phyloP scores from a whole-genome alignment of 2,329 filamentous ascomycete genomes.

The Penicillium sp. region DNA sequence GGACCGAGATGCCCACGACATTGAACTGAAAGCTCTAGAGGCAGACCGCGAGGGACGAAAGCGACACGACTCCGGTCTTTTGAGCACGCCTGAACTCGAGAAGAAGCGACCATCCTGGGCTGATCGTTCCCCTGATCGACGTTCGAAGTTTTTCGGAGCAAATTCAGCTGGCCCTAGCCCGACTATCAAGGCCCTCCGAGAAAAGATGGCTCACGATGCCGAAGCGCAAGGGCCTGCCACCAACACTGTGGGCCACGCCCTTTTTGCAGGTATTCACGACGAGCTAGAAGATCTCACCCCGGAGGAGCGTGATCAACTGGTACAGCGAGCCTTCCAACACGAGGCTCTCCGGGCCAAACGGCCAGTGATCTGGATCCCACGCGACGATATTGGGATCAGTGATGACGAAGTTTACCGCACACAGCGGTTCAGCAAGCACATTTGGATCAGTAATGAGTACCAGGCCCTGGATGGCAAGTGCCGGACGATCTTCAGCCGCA shows the following conservation, averaged over 20 bases:
- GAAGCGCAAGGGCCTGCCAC: slow-evolving; percentile 67
- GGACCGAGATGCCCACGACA: slow-evolving; percentile 49
- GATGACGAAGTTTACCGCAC: slow-evolving; percentile 88
- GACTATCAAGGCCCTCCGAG: slow-evolving; percentile 35
- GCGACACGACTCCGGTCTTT: slow-evolving; percentile 12
- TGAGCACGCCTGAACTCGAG: slow-evolving; percentile 26
- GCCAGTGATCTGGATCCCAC: slow-evolving; percentile 91
- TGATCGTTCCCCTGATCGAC: slow-evolving; percentile 42
- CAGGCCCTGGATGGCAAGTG: slow-evolving; percentile 82
- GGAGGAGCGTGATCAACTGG: slow-evolving; percentile 81
- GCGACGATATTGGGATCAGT: slow-evolving; percentile 84
- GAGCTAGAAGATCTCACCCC: slow-evolving; percentile 93
- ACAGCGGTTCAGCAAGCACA: slow-evolving; percentile 69
- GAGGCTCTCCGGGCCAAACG: slow-evolving; percentile 79
- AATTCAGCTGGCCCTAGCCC: slow-evolving; percentile 37
- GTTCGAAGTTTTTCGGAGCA: slow-evolving; percentile 43
- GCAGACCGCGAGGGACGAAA: slow-evolving; percentile 22
- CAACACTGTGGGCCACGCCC: slow-evolving; percentile 68
- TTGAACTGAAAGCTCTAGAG: slow-evolving; percentile 48
- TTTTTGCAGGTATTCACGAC: slow-evolving; percentile 86
- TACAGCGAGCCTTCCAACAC: slow-evolving; percentile 88
- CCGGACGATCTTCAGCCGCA: slow-evolving; percentile 78
- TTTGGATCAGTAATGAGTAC: slow-evolving; percentile 95
- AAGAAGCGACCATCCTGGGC: slow-evolving; percentile 45
- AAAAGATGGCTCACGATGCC: slow-evolving; percentile 55